These are phyloP conservation scores for Fusarium sarcochroum DNA, from an alignment of 2,329 filamentous ascomycete genomes.

Conservation along the genomic window DNA sequence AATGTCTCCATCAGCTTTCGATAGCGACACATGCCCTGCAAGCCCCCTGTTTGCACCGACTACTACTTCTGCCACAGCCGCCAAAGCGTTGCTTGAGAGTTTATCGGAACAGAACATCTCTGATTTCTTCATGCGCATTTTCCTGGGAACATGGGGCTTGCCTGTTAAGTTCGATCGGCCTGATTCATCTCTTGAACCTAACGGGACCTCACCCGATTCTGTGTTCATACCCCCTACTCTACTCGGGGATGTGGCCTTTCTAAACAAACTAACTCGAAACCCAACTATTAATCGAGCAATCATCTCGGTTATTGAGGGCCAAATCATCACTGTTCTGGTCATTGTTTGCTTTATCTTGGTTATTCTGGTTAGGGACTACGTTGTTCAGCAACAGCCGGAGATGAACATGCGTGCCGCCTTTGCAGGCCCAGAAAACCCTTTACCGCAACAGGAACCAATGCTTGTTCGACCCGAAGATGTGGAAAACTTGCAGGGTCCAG, in stretches of 20 bases:
- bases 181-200: conserved; percentile 31
- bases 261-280: conserved; percentile 76
- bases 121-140: conserved; percentile 51
- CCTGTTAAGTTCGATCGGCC: conserved; percentile 42
- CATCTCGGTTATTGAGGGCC: conserved; percentile 89
- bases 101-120: conserved; percentile 52
- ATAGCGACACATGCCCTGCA: conserved; percentile 53
- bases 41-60: conserved; percentile 53
- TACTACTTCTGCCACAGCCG: conserved; percentile 52
- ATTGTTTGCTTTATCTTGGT: conserved; percentile 97
- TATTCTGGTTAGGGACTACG: conserved; percentile 96
- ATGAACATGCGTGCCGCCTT: conserved; percentile 83
- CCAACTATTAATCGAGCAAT: conserved; percentile 81
- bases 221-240: conserved; percentile 53
- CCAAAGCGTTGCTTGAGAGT: conserved; percentile 50
- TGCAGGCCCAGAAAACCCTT: conserved; percentile 59
- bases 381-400: conserved; percentile 96
- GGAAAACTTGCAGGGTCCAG: conserved; percentile 40
- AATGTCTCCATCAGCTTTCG: conserved; percentile 47
- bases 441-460: conserved; percentile 45
- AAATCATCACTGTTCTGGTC: conserved; percentile 91
- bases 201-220: conserved; percentile 30
- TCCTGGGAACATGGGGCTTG: conserved; percentile 50
- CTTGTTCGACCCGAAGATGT: conserved; percentile 44
- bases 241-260: conserved; percentile 69